phyloP scores from a whole-genome alignment of 2,329 filamentous ascomycete species.

The Hypocrella siamensis region DNA sequence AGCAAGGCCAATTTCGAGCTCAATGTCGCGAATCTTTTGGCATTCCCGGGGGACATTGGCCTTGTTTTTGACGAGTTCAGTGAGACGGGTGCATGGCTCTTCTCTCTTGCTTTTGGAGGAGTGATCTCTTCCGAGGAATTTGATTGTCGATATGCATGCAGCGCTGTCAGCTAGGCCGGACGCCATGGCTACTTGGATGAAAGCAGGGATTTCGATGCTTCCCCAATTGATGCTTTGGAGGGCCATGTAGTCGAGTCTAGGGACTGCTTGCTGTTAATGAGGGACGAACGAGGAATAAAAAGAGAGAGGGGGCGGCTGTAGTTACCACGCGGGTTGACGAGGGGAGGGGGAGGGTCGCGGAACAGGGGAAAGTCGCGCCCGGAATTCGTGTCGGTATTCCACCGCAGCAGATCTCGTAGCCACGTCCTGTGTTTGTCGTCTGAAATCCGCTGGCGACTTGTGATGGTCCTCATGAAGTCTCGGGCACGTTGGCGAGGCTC shows the following conservation, averaged over 20 bases:
- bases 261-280: no score
- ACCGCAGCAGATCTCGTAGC: not conserved
- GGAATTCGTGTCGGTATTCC: not conserved
- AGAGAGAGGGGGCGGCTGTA: not conserved
- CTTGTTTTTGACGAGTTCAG: not conserved
- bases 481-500: not conserved
- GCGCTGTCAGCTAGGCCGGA: no score
- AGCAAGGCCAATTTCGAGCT: not conserved
- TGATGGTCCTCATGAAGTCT: not conserved
- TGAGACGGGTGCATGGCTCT: not conserved
- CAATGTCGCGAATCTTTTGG: not conserved
- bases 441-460: not conserved
- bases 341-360: no score
- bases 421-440: not conserved
- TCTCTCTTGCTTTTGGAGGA: not conserved
- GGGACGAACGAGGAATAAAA: not conserved
- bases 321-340: not conserved
- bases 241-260: no score
- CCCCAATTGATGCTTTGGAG: no score
- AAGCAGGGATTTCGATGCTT: no score
- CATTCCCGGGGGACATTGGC: not conserved
- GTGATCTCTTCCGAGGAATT: no score
- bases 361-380: not conserved
- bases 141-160: no score
- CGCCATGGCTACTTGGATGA: no score